These are phyloP conservation scores for Tuber aestivum DNA, from an alignment of 495 filamentous ascomycete genomes.

Conservation along the genomic window DNA sequence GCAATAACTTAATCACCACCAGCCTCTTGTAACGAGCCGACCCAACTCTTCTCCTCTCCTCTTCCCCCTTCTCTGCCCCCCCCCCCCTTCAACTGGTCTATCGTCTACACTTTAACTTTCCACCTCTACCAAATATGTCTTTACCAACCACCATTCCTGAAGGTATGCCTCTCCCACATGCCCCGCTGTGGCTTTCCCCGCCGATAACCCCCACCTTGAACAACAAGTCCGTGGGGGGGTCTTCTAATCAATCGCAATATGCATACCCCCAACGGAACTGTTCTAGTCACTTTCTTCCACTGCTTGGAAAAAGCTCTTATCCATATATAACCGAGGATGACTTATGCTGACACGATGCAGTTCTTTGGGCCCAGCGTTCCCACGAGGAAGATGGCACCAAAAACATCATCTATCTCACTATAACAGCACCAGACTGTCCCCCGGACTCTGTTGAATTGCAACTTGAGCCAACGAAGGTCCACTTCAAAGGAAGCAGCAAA, in stretches of 20 bases:
- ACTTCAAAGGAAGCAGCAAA: slow-evolving; percentile 79
- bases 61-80: background rate
- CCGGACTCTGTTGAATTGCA: slow-evolving; percentile 65
- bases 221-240: background rate
- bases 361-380: slow-evolving; percentile 97
- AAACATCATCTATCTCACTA: slow-evolving; percentile 88
- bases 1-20: background rate
- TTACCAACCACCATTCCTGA: slow-evolving; percentile 14
- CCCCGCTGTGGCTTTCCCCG: slow-evolving; percentile 4
- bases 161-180: slow-evolving; percentile 15
- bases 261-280: background rate
- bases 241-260: slow-evolving; percentile 1
- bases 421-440: slow-evolving; percentile 75
- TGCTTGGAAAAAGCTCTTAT: background rate
- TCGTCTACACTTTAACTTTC: background rate
- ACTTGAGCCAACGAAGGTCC: slow-evolving; percentile 67
- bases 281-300: background rate
- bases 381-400: slow-evolving; percentile 68
- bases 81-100: background rate
- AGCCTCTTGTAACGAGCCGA: background rate
- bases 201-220: background rate
- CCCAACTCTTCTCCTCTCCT: slow-evolving; percentile 15
- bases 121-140: background rate
- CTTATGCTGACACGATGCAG: slow-evolving; percentile 46
- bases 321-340: background rate